Percentiles rank a stretch among this genome's conserved stretches.
Evolutionary conservation across 2,329 filamentous ascomycete species (phyloP).

Genomic region (Talaromyces pinophilus): DNA sequence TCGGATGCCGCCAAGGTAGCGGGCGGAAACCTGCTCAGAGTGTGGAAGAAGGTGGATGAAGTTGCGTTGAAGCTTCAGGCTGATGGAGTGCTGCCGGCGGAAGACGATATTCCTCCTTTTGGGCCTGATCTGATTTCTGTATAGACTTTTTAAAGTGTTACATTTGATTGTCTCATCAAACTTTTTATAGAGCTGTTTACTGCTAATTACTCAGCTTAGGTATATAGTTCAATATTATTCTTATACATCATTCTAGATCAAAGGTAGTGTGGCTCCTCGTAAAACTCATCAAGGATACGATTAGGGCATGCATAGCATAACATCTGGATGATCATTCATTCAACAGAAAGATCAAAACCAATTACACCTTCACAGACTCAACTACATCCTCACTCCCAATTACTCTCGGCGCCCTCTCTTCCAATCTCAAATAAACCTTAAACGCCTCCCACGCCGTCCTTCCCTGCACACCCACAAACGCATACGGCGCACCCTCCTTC

Average conservation of each 20-base stretch:
- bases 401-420: not conserved
- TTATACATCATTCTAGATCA: not conserved
- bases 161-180: not conserved
- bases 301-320: not conserved
- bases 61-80: conserved; percentile 68
- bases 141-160: not conserved
- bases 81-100: conserved; percentile 50
- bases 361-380: not conserved
- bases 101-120: conserved; percentile 41
- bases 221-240: not conserved
- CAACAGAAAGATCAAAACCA: not conserved
- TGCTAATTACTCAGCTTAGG: not conserved
- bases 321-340: not conserved
- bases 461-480: conserved; percentile 29
- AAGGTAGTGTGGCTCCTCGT: not conserved
- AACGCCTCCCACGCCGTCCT: conserved; percentile 25
- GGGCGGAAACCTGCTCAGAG: conserved; percentile 77
- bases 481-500: conserved; percentile 25
- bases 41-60: conserved; percentile 77
- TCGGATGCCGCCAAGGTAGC: conserved; percentile 72
- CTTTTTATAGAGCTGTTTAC: not conserved
- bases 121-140: not conserved
- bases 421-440: conserved; percentile 7
- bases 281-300: not conserved
- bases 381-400: not conserved